Evolutionary conservation across 2,329 filamentous ascomycete genomes (phyloP), one percentile per base, ranked within the genome.

Genomic region (Claviceps humidiphila): DNA sequence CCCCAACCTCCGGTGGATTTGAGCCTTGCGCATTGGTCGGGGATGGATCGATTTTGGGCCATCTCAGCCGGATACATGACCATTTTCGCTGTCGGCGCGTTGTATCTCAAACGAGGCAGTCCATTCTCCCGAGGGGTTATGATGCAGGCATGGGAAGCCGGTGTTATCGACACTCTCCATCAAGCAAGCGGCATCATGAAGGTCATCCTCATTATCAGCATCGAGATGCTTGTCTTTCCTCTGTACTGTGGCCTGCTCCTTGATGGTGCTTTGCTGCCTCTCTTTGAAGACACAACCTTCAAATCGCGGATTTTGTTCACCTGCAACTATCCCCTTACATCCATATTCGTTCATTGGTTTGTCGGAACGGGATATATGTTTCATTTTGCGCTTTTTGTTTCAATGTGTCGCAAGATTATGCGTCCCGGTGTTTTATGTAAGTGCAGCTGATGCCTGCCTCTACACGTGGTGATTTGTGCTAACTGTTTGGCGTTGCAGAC

Each of bases 301-400:
- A 77, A 78, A 57, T 89, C 87, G 7, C 81, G 93, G 22, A 71
- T 95, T 50, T 72, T 81, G 4, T 98, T 95, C 62, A 88, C 88
- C 2, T 72, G 80, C 51, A 76, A 81, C 55, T 89, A 85, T 55
- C 93, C 93, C 0, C 77, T 91, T 58, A 96, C 89, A 0, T 95
- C 91, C 14, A 81, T 94, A 14, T 98, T 98, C 65, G 86, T 97
- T 50, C 93, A 98, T 66, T 98, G 93, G 93, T 98, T 98, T 63
- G 85, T 96, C 53, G 93, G 93, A 48, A 98, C 93, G 3, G 95
- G 90, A 57, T 98, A 98, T 68, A 98, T 98, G 94, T 98, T 98
- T 71, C 93, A 98, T 66, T 98, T 98, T 65, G 93, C 93, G 5
- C 78, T 98, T 3, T 98, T 98, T 64, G 93, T 98, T 17, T 94